These are phyloP conservation scores for Trametes maxima DNA, from an alignment of 768 basidiomycete species.

Conservation along the genomic window DNA sequence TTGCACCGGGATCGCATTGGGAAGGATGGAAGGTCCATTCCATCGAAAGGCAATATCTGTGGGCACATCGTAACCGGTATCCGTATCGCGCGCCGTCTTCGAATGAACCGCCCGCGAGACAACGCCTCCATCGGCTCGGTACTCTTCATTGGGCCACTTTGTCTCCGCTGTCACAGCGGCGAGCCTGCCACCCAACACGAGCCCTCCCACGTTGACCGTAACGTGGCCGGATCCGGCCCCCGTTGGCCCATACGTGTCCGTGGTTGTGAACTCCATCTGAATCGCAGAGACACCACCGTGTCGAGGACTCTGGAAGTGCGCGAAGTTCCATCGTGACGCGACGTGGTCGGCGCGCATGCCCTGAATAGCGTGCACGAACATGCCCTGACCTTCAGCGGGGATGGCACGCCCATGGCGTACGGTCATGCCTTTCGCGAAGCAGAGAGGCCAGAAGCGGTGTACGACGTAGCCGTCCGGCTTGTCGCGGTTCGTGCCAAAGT, in stretches of 20 bases:
- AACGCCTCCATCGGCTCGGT: conserved; percentile 46
- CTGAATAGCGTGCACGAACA: conserved; percentile 96
- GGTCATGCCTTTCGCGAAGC: conserved; percentile 63
- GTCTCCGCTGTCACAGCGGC: conserved; percentile 80
- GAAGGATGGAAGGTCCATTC: conserved; percentile 67
- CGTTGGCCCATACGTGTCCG: conserved; percentile 72
- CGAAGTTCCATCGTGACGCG: conserved; percentile 95
- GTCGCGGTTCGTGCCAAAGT: conserved; percentile 71
- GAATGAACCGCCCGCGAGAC: conserved; percentile 70
- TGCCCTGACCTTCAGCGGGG: conserved; percentile 63
- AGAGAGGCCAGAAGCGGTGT: conserved; percentile 89
- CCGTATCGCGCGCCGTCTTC: conserved; percentile 61
- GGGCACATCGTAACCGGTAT: conserved; percentile 83
- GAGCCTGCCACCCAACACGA: conserved; percentile 81
- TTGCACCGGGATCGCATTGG: conserved; percentile 39
- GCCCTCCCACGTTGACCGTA: conserved; percentile 80
- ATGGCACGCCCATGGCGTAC: conserved; percentile 65
- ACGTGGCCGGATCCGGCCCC: conserved; percentile 85
- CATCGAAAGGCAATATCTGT: conserved; percentile 71
- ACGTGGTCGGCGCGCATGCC: conserved; percentile 97
- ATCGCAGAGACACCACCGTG: conserved; percentile 81
- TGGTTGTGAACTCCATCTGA: conserved; percentile 96
- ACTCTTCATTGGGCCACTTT: conserved; percentile 65
- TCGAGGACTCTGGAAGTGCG: conserved; percentile 78
- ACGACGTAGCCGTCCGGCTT: conserved; percentile 85